Evolutionary conservation across 345 rosid genomes (phyloP).

Genomic region (Eucalyptus brandiana): DNA sequence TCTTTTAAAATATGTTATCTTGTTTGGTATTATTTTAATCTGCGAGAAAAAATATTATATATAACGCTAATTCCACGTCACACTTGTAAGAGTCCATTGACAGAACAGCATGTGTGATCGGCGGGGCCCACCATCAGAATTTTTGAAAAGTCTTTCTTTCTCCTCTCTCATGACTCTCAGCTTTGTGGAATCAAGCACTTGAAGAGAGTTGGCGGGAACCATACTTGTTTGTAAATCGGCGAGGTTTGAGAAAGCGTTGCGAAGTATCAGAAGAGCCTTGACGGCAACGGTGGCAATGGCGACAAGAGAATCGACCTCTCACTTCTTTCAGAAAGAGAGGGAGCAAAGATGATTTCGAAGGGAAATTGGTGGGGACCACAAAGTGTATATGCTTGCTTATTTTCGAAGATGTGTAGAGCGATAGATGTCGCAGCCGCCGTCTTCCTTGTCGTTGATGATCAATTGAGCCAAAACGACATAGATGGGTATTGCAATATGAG

Average conservation of each 20-base stretch:
- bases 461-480: not conserved
- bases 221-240: fast-evolving
- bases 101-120: not conserved
- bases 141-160: not conserved
- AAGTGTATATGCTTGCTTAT: not conserved
- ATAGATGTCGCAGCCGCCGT: not conserved
- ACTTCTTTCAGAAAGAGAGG: too few species aligned
- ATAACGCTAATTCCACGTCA: fast-evolving
- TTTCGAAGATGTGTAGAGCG: not conserved
- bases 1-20: not conserved
- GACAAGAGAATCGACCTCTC: too few species aligned
- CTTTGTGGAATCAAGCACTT: not conserved
- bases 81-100: not conserved
- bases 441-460: not conserved
- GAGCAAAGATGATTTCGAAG: too few species aligned
- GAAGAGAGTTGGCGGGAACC: not conserved
- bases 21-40: not conserved
- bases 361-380: too few species aligned
- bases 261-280: not conserved
- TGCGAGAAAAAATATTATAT: not conserved
- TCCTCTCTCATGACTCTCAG: not conserved
- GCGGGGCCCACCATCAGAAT: not conserved
- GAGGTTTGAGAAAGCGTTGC: not conserved
- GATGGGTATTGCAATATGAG: not conserved
- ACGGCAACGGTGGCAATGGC: fast-evolving